Base-by-base conservation (phyloP, 768 basidiomycete genomes). In the Xerocomellus intermedius region DNA sequence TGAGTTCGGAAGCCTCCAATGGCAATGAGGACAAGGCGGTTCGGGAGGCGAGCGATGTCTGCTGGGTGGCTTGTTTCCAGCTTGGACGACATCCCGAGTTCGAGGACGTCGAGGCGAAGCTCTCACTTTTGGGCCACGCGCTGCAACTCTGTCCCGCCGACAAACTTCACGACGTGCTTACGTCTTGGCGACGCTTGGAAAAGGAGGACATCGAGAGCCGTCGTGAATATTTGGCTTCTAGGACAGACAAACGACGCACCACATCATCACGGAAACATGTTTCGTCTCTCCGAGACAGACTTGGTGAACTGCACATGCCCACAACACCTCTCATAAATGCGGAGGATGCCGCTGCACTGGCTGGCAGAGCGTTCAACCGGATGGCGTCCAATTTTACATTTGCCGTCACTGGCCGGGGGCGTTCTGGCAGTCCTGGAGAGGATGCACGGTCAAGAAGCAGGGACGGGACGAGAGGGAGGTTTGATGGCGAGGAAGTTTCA, bases 1-100 rank as follows among this genome's bases (percentile, higher is more conserved):
- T 92, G 44, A 76, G 79, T 28, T 56, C 74, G 1, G 64, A 75
- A 9, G 28, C 63, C 7, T 49, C 71, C 1, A 45, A 56, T 13
- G 62, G 63, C 24, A 37, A 64, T 2, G 74, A 75, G n/a, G 77
- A 82, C 36, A 67, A 71, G 14, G 69, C 71, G 53, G 62, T 83
- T 28, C 69, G 73, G 54, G 85, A 89, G 56, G 88, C 87, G 2
- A 80, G 79, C 44, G 87, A 93, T 60, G 87, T 94, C 35, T 91
- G 89, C 59, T 98, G 95, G 95, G 84, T 89, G 26, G 84, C 88
- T 3, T 93, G 91, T 66, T 92, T 87, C 73, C 87, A 91, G 70
- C 81, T 98, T 3, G 95, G 92, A 16, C 82, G 87, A 55, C 89
- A 94, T 60, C 77, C 83, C 8, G 91, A 89, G 63, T 94, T 87